These are phyloP conservation scores for Scorias spongiosa DNA, from an alignment of 2,329 filamentous ascomycete genomes.

Conservation along the genomic window DNA sequence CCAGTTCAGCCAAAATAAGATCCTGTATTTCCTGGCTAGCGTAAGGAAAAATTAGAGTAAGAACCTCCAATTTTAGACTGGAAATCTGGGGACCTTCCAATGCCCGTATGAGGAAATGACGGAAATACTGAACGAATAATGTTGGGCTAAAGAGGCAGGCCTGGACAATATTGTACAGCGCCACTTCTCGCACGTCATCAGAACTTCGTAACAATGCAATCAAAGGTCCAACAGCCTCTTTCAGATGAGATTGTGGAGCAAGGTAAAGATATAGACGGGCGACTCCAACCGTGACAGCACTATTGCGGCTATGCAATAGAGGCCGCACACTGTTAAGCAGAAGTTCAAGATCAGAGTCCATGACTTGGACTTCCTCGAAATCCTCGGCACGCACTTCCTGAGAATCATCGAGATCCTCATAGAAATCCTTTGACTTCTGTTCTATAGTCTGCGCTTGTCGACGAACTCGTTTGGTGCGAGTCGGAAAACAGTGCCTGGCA, in stretches of 20 bases:
- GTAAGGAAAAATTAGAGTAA: constrained; percentile 83
- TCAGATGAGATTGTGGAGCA: constrained; percentile 62
- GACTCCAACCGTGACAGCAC: constrained; percentile 80
- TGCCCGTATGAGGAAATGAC: constrained; percentile 74
- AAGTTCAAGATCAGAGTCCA: constrained; percentile 72
- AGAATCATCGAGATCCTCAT: constrained; percentile 46
- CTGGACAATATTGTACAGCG: constrained; percentile 88
- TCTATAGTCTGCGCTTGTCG: constrained; percentile 28
- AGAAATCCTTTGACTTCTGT: constrained; percentile 49
- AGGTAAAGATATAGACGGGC: constrained; percentile 73
- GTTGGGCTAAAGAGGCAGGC: constrained; percentile 63
- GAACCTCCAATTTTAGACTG: constrained; percentile 79
- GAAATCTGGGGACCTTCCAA: constrained; percentile 70
- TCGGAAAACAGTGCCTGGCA: constrained; percentile 74
- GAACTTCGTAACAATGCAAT: constrained; percentile 72
- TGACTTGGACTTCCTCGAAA: constrained; percentile 40
- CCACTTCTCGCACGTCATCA: constrained; percentile 76
- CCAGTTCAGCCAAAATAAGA: constrained; percentile 78
- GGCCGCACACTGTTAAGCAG: constrained; percentile 66
- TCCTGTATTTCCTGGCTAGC: constrained; percentile 61
- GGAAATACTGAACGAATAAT: constrained; percentile 75
- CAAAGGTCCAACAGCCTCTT: constrained; percentile 64
- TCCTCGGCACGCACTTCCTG: constrained; percentile 32
- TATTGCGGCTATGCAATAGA: constrained; percentile 84
- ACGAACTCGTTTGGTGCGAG: constrained; percentile 43